Percentiles rank a stretch among this genome's conserved stretches.
Evolutionary conservation across 495 filamentous ascomycete species (phyloP).

Genomic region (Neurospora sp.): DNA sequence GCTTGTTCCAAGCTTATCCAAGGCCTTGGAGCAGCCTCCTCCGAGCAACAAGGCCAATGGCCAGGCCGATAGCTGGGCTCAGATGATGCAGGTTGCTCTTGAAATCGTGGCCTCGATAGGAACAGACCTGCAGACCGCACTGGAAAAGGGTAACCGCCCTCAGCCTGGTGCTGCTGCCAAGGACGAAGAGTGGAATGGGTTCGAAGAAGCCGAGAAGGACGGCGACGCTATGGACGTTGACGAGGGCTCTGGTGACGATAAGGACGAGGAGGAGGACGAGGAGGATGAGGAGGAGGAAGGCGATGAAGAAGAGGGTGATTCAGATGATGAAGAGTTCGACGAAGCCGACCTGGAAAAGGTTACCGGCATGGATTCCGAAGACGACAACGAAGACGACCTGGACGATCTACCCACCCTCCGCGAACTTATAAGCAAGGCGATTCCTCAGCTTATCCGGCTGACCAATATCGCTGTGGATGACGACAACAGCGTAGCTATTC

Average conservation of each 20-base stretch:
- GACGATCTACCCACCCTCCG: constrained; percentile 37
- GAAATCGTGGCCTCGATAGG: constrained; percentile 52
- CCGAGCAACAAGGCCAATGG: constrained; percentile 19
- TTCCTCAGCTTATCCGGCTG: constrained; percentile 40
- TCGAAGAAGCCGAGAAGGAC: constrained; percentile 23
- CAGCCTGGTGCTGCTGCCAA: constrained; percentile 6
- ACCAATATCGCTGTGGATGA: constrained; percentile 15
- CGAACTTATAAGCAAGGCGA: constrained; percentile 36
- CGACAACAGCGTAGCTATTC: constrained; percentile 25
- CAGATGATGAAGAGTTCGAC: constrained; percentile 20
- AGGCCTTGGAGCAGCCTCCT: constrained; percentile 23
- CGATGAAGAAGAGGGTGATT: constrained; percentile 23
- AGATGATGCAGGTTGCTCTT: constrained; percentile 39
- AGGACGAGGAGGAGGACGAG: constrained; percentile 26
- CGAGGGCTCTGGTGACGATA: constrained; percentile 22
- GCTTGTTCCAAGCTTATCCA: constrained; percentile 34
- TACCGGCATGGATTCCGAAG: constrained; percentile 34
- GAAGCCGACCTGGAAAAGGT: constrained; percentile 50
- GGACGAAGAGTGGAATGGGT: constrained; percentile 19
- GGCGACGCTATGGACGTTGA: constrained; percentile 22
- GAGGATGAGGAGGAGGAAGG: constrained; percentile 22
- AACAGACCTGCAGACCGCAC: constrained; percentile 38
- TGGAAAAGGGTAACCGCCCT: constrained; percentile 27
- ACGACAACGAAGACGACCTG: constrained; percentile 23
- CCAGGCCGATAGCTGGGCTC: constrained; percentile 13